These are phyloP conservation scores for Microcyclospora tardicrescens DNA, from an alignment of 2,329 filamentous ascomycete genomes.

Conservation along the genomic window DNA sequence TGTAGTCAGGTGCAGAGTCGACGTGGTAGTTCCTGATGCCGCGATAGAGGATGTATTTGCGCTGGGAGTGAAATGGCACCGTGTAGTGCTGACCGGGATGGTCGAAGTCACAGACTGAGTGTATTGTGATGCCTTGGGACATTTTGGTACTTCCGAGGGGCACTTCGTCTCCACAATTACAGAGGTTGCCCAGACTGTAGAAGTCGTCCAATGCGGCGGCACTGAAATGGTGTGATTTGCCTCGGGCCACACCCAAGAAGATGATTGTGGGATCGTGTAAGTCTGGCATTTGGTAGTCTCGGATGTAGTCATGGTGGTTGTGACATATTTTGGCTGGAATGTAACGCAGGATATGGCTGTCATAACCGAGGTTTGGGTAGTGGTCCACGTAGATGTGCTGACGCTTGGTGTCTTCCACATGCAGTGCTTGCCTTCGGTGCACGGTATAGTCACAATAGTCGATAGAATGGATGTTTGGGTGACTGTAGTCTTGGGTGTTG, in stretches of 20 bases:
- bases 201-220: neutral
- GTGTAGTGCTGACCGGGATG: too few relatives aligned
- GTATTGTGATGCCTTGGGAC: too few relatives aligned
- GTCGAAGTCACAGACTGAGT: too few relatives aligned
- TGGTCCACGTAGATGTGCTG: neutral
- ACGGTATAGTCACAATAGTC: neutral
- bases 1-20: too few relatives aligned
- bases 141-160: too few relatives aligned
- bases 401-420: neutral
- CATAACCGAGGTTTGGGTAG: neutral
- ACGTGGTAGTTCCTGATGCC: too few relatives aligned
- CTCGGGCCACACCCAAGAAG: neutral
- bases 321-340: constrained; percentile 1
- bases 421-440: neutral
- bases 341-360: constrained; percentile 3
- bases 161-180: too few relatives aligned
- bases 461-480: neutral
- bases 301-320: neutral
- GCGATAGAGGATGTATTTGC: too few relatives aligned
- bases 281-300: constrained; percentile 2
- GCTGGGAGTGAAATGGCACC: too few relatives aligned
- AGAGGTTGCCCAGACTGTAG: neutral
- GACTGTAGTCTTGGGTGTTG: neutral
- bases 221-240: neutral
- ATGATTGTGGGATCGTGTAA: constrained; percentile 2